Percentiles rank a stretch among this genome's conserved stretches.
Evolutionary conservation across 371 early-diverging fungal genomes (phyloP).

Genomic region (Mortierella sp.): DNA sequence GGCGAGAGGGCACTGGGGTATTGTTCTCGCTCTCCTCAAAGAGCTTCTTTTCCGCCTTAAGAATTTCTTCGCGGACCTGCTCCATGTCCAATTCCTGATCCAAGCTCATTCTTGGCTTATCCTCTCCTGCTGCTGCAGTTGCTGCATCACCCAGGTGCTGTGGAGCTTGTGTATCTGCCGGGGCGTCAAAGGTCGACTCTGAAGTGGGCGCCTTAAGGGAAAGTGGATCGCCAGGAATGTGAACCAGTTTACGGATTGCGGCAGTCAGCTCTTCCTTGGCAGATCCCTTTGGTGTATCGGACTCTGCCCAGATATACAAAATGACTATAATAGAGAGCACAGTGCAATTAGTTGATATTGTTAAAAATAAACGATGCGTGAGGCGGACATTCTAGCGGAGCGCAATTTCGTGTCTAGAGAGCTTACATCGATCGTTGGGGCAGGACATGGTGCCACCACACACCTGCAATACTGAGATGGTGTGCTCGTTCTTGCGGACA

Average conservation of each 20-base stretch:
- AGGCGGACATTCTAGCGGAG: neutral
- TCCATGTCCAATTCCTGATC: constrained; percentile 58
- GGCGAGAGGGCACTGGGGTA: constrained; percentile 38
- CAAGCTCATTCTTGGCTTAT: constrained; percentile 52
- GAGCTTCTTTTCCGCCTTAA: constrained; percentile 51
- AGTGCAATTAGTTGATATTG: neutral
- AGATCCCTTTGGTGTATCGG: constrained; percentile 36
- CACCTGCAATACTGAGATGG: constrained; percentile 68
- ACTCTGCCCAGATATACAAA: constrained; percentile 44
- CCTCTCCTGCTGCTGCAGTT: constrained; percentile 5
- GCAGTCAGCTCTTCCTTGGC: constrained; percentile 46
- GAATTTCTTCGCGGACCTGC: constrained; percentile 46
- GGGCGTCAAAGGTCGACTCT: neutral
- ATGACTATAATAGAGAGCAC: constrained; percentile 18
- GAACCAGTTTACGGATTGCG: constrained; percentile 52
- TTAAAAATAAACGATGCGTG: neutral
- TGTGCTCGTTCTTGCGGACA: constrained; percentile 58
- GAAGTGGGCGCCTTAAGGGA: constrained; percentile 41
- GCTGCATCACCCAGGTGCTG: constrained; percentile 14
- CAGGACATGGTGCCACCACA: constrained; percentile 74
- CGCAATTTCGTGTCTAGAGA: neutral
- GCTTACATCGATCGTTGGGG: constrained; percentile 72
- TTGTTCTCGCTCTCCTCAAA: constrained; percentile 43
- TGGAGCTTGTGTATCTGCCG: neutral
- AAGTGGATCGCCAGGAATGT: constrained; percentile 46